A percentile compares a stretch with the other conserved stretches of the same genome.
Conservation (phyloP, 2,329 filamentous ascomycete genomes). For the Penicillium frequentans region DNA sequence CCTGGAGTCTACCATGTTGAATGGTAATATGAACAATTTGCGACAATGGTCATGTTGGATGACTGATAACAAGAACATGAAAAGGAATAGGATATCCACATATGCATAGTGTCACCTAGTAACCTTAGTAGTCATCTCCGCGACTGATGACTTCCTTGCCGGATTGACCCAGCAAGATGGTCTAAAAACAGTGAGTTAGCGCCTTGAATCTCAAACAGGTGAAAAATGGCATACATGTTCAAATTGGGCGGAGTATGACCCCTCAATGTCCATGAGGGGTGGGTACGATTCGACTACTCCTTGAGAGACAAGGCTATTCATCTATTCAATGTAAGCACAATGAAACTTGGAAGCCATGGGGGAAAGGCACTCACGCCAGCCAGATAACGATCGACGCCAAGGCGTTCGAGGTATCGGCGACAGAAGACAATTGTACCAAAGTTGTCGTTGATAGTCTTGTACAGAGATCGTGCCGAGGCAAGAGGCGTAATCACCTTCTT, state of each 20-base stretch:
- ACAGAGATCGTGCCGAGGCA: slow-evolving; percentile 56
- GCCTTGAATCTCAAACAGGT: background rate
- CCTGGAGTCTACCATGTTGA: slow-evolving; percentile 1
- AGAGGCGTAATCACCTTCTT: slow-evolving; percentile 39
- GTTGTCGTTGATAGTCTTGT: slow-evolving; percentile 61
- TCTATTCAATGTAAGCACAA: slow-evolving; percentile 34
- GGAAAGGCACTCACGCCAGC: slow-evolving; percentile 50
- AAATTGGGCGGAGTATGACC: slow-evolving; percentile 65
- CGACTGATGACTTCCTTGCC: slow-evolving; percentile 56
- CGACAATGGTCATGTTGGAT: slow-evolving; percentile 7
- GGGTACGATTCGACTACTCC: slow-evolving; percentile 59
- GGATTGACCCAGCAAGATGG: slow-evolving; percentile 47
- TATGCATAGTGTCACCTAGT: background rate
- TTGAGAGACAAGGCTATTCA: slow-evolving; percentile 58
- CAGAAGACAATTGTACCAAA: slow-evolving; percentile 64
- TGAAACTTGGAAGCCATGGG: background rate
- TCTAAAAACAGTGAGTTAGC: slow-evolving; percentile 35
- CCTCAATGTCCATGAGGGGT: slow-evolving; percentile 58
- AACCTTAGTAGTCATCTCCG: slow-evolving; percentile 51
- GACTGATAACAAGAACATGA: background rate
- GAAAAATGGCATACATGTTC: slow-evolving; percentile 56
- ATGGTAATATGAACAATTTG: background rate
- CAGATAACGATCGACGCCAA: slow-evolving; percentile 61
- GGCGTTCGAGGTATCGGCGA: slow-evolving; percentile 62
- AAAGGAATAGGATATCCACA: too few species aligned